phyloP scores from a whole-genome alignment of 2,329 filamentous ascomycete species.

The Colletotrichum caudatum region DNA sequence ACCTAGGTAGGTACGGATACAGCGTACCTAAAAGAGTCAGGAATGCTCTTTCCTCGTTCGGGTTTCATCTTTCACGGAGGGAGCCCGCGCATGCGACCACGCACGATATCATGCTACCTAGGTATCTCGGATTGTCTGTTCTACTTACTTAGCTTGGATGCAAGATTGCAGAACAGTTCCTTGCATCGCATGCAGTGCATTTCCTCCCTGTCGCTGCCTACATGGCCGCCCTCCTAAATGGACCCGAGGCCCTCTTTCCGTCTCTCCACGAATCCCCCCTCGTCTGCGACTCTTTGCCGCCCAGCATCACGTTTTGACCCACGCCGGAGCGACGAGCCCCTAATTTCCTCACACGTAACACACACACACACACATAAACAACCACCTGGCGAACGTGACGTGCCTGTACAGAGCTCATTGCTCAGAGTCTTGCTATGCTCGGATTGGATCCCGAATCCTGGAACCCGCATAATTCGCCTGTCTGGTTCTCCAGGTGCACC shows the following conservation, averaged over 20 bases:
- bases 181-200: constrained; percentile 7
- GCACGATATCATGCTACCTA: neutral
- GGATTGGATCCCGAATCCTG: too few relatives aligned
- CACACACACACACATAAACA: neutral
- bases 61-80: constrained; percentile 14
- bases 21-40: neutral
- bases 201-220: neutral
- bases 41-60: neutral
- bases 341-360: neutral
- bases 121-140: neutral
- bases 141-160: neutral
- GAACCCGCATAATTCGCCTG: neutral
- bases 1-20: neutral
- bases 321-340: neutral
- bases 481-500: too few relatives aligned
- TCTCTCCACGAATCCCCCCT: neutral
- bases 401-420: neutral
- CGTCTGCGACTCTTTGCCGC: neutral
- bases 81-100: neutral
- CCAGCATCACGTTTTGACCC: neutral
- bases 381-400: neutral
- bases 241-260: neutral
- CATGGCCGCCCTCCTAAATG: neutral
- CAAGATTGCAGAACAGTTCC: constrained; percentile 7
- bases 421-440: neutral